These are phyloP conservation scores for Thymus quinquecostatus DNA, from an alignment of 257 asterid genomes.

Conservation along the genomic window DNA sequence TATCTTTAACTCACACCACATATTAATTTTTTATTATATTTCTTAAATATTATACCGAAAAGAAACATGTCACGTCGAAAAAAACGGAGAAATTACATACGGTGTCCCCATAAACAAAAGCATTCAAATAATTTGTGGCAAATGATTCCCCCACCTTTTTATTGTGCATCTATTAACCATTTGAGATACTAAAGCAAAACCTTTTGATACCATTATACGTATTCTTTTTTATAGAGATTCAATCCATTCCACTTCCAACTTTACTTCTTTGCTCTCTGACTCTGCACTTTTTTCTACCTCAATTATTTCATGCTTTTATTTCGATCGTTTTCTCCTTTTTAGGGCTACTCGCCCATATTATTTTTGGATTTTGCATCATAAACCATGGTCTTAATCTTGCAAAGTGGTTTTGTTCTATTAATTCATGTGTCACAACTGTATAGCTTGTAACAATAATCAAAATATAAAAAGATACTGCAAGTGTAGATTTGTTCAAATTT, in stretches of 20 bases:
- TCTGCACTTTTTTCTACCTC: slow-evolving; percentile 39
- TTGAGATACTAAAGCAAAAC: slow-evolving; percentile 48
- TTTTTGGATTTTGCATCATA: background rate
- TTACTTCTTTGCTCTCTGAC: slow-evolving; percentile 35
- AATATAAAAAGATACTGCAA: too few relatives aligned
- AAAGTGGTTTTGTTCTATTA: background rate
- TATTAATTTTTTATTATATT: too few relatives aligned
- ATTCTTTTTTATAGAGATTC: slow-evolving; percentile 13
- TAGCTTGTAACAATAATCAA: too few relatives aligned
- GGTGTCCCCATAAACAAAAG: slow-evolving; percentile 34
- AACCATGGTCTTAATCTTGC: background rate
- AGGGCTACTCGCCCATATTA: background rate
- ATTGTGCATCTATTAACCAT: slow-evolving; percentile 18
- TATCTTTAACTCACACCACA: too few relatives aligned
- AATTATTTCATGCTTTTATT: slow-evolving; percentile 37
- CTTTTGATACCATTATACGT: slow-evolving; percentile 4
- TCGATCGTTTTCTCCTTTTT: slow-evolving; percentile 1
- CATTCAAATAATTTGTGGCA: slow-evolving; percentile 34
- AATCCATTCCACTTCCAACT: slow-evolving; percentile 22
- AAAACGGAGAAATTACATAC: too few relatives aligned
- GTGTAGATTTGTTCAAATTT: too few relatives aligned
- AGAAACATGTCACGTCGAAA: too few relatives aligned
- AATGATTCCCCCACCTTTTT: slow-evolving; percentile 30
- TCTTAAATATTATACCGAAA: too few relatives aligned
- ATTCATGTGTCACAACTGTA: background rate